Base-by-base conservation (phyloP, 2,329 filamentous ascomycete genomes). In the Trichoderma harzianum region DNA sequence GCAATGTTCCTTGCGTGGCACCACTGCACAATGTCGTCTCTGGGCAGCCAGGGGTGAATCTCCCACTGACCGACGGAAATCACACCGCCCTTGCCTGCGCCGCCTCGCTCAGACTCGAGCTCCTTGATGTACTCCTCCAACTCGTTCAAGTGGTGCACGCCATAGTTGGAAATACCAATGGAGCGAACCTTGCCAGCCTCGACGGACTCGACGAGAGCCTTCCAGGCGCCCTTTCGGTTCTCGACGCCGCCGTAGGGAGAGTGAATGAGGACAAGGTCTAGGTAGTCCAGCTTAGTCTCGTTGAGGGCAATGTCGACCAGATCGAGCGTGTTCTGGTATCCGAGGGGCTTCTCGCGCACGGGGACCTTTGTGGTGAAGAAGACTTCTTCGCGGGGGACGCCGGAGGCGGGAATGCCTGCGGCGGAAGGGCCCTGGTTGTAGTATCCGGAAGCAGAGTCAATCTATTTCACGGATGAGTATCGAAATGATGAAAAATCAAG, bases 1-100 rank as follows among this genome's bases (percentile, higher is more conserved):
- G 89, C 86, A 24, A 93, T 83, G 72, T 86, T 85, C 21, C 89
- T 85, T 80, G 90, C 85, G 74, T 85, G 80, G 76, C 92, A 92
- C 94, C 94, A 98, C 61, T 88, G 84, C 10, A 91, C 90, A 73
- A 98, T 93, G 77, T 97, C 94, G 26, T 86, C 83, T n/a, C 94
- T 86, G 10, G 90, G 86, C 55, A 94, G 89, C 94, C 94, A 98
- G 1, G 95, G 95, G 81, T 98, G 95, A 12, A 98, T 83, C 82
- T 98, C 95, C 82, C 92, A 94, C 82, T 97, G 95, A 53, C 93
- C 94, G 47, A 97, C 92, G 73, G 91, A 92, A 77, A 97, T 87
- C 53, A 93, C 84, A 28, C 93, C 93, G 58, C 89, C 90, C 75
- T 89, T 90, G 11, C 90, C 91, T 71, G 84, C 82, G 1, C 88